Evolutionary conservation across 345 rosid genomes (phyloP), one percentile per base, ranked within the genome.

Genomic region (Zanthoxylum bungeanum): DNA sequence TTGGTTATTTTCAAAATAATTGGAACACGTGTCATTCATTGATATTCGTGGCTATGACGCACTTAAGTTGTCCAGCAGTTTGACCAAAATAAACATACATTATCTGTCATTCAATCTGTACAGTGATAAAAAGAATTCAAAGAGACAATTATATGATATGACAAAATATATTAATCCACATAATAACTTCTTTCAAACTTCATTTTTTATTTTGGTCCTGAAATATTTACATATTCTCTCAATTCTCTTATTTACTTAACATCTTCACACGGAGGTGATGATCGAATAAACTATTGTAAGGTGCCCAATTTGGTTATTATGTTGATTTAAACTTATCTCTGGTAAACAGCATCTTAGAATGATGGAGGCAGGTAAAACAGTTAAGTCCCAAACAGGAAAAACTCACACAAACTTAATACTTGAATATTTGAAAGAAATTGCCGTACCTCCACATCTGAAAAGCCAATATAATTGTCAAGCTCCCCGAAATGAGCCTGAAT

Each of bases 401-500:
- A 62, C 33, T 28, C 8, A 9, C 37, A 58, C 30, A 24, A 68
- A 66, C 2, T 5, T 24, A 19, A 65, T n/a, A n/a, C n/a, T n/a
- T n/a, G n/a, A 60, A 37, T 19, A 66, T 0, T 21, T 22, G 11
- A 46, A 52, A 17, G 60, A 22, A 6, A 7, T n/a, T 31, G 14
- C 24, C 89, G 31, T 82, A 95, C 98, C 80, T 84, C 85, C 66
- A 90, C 87, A 86, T 95, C 97, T 64, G 97, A 79, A 75, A 95
- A 89, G 59, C 98, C 98, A 51, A 89, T 91, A 70, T 81, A 80
- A 58, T 67, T 88, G 75, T 95, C 98, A 27, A 88, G 97, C 83
- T 95, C 98, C 44, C 99, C 96, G 53, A 92, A 92, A 80, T 92
- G 99, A 61, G 96, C 93, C 66, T 95, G 96, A 65, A 89, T 68